Evolutionary conservation across 805 yeast genomes (phyloP), one percentile per base, ranked within the genome.

Genomic region (Wickerhamiella azyma): DNA sequence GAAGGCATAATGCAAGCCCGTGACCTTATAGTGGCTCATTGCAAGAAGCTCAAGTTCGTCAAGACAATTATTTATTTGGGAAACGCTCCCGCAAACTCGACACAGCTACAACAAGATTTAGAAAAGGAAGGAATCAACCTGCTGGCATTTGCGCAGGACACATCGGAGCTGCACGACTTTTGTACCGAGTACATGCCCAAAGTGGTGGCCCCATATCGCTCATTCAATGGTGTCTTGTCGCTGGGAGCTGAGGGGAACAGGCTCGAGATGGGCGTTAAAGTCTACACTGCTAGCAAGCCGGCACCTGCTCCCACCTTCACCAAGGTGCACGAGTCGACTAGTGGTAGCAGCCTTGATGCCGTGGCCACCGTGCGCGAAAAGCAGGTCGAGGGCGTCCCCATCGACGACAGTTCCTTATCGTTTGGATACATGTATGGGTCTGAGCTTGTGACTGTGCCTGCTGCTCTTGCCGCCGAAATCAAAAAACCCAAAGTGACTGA

Each of bases 11-110:
- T 32, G 36, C 16, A n/a, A 9, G 44, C 32, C 9, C 32, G 55
- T 39, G 57, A 51, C 1, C 52, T 50, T 30, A 41, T 54, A 4
- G 35, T 47, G 11, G 43, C 53, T n/a, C 41, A 47, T 11, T 45
- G 52, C 21, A 52, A 52, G 29, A 54, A 56, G 37, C 33, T 18
- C 14, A 29, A 32, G 33, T 39, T 16, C 37, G 17, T n/a, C 19
- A 26, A 17, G 37, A 24, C 10, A 13, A 10, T 33, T 11, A 14
- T 33, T 3, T 45, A 14, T 10, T 36, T 40, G 17, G 41, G 36
- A 26, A 46, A 48, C 26, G 35, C 24, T 11, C 9, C 53, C 8
- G 19, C 46, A 18, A 30, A 48, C 16, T 9, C 56, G 40, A 52
- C 16, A 14, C 9, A 49, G 54, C 32, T 32, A 14, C 8, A 41